A percentile compares a stretch with the other conserved stretches of the same genome.
Evolutionary conservation across 768 basidiomycete species (phyloP).

Genomic region (Tulasnella sp.): DNA sequence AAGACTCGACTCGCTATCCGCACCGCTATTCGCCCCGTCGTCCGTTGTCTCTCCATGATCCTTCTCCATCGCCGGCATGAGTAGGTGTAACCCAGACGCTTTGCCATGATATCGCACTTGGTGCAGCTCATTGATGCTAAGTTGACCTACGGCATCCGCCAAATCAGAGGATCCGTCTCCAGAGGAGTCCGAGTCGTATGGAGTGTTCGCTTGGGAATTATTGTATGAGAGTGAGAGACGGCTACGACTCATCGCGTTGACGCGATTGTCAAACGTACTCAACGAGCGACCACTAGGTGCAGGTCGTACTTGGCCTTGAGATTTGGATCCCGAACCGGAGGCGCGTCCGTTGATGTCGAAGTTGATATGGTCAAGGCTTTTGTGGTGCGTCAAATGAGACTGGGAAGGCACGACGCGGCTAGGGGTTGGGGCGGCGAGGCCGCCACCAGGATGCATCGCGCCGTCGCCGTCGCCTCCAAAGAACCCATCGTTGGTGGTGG

Average conservation of each 20-base stretch:
- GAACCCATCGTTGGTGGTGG: no score
- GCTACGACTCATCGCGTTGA: neutral
- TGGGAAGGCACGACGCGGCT: no score
- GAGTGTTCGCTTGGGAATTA: neutral
- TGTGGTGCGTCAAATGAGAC: no score
- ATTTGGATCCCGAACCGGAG: no score
- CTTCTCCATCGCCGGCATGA: slow-evolving; percentile 24
- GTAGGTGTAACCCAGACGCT: slow-evolving; percentile 65
- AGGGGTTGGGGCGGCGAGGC: no score
- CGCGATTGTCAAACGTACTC: no score
- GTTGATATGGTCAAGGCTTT: no score
- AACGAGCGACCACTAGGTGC: no score
- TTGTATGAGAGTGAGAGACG: neutral
- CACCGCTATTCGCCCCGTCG: neutral
- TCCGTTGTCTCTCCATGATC: neutral
- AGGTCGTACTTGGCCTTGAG: no score
- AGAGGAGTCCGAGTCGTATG: slow-evolving; percentile 1
- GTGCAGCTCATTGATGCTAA: slow-evolving; percentile 77
- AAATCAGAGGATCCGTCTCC: slow-evolving; percentile 29
- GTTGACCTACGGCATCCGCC: slow-evolving; percentile 67
- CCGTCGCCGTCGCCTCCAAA: no score
- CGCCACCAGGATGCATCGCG: no score
- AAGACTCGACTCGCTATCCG: neutral
- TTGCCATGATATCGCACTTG: slow-evolving; percentile 83
- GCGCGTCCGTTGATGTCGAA: no score